Base-by-base conservation (phyloP, 306 rosid species). In the Cucumis hystrix region DNA sequence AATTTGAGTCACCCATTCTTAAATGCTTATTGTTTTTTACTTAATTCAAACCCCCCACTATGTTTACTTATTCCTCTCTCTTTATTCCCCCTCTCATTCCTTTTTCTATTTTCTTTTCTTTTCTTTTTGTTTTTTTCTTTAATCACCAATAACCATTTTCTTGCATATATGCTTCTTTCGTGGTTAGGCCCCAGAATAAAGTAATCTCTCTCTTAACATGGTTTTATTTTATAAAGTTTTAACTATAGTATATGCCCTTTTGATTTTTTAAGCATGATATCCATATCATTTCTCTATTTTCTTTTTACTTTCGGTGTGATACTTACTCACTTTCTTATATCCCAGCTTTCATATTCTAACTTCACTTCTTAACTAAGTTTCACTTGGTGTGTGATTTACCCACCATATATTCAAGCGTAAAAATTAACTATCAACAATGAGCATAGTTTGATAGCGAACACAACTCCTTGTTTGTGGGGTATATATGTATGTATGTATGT, bases 1-100 rank as follows among this genome's bases (percentile, higher is more conserved):
- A 71, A 71, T 71, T 49, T 71, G 76, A 71, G 76, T 71, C 76
- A 71, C 76, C 15, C 14, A 71, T 71, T 70, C 76, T 10, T 70
- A 49, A 70, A 69, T 20, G 45, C 58, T 3, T 0, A 52, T 15
- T 52, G 14, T 15, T 23, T 33, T 4, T 33, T 45, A 11, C 11
- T 47, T 70, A 70, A 70, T 70, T 45, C 39, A 70, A 41, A 51
- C 56, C 75, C 37, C 37, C 58, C 75, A 70, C 75, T 45, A 70
- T 70, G 75, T 23, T 45, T 70, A 70, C 57, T 70, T 55, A 70
- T 70, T 69, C 20, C 49, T 51, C 56, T 51, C 17, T 70, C 75
- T 70, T 70, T 47, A 70, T 70, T 71, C 76, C 74, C 45, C 37
- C 37, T 28, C 39, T 17, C 74, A 5, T 68, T 68, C 0, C 43